Percentiles rank a stretch among this genome's conserved stretches.
phyloP scores from a whole-genome alignment of 2,329 filamentous ascomycete genomes.

The Diaporthe australafricana region DNA sequence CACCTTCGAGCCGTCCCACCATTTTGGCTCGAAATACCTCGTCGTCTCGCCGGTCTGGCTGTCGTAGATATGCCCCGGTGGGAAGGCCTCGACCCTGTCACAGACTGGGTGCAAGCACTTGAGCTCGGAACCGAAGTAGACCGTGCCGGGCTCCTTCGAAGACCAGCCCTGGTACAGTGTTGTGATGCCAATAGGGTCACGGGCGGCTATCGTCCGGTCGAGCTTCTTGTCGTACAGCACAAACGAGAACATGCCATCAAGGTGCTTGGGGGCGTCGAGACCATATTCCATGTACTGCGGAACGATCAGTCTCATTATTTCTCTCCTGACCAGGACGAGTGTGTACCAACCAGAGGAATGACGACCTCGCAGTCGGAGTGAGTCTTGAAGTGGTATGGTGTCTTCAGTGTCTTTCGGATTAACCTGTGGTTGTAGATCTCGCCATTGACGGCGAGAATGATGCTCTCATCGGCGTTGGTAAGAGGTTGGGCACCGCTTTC shows the following conservation, averaged over 20 bases:
- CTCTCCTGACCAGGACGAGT: too few relatives aligned
- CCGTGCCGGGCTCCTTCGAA: constrained; percentile 82
- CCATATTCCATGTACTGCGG: constrained; percentile 89
- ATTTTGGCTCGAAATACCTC: constrained; percentile 90
- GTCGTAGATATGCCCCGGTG: constrained; percentile 95
- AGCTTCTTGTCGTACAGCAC: constrained; percentile 96
- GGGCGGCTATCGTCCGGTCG: constrained; percentile 91
- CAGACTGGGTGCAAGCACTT: constrained; percentile 94
- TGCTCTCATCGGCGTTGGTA: constrained; percentile 87
- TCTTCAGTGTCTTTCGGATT: constrained; percentile 87
- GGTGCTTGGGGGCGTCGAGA: constrained; percentile 89
- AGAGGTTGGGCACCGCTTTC: constrained; percentile 96
- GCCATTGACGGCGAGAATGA: constrained; percentile 96
- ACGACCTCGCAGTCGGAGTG: constrained; percentile 99
- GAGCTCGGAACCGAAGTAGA: constrained; percentile 97
- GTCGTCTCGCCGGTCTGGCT: constrained; percentile 88
- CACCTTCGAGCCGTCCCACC: constrained; percentile 87
- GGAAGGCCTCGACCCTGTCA: constrained; percentile 94
- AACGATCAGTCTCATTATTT: constrained; percentile 1
- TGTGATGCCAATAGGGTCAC: constrained; percentile 96
- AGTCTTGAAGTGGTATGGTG: constrained; percentile 95
- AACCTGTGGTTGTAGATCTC: constrained; percentile 99
- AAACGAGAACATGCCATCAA: constrained; percentile 99
- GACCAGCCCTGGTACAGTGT: constrained; percentile 97
- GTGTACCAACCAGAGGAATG: constrained; percentile 85